These are phyloP conservation scores for Apiotrichum gracile DNA, from an alignment of 1,284 basidiomycete species.

Conservation along the genomic window DNA sequence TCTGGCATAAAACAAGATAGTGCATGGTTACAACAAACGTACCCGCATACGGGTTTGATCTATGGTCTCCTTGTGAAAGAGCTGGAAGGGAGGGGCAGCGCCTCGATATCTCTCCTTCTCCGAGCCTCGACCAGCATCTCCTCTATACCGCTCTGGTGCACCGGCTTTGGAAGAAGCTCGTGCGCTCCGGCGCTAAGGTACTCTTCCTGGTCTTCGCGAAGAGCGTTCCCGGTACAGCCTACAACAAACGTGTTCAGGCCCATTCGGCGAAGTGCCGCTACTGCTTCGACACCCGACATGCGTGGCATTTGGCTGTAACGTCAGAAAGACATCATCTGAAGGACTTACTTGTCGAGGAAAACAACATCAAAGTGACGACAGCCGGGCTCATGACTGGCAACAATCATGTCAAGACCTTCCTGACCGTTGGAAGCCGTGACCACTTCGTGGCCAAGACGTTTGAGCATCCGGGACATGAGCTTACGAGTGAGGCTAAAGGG, in stretches of 20 bases:
- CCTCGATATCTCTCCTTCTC: neutral
- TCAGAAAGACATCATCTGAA: neutral
- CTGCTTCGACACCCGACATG: slow-evolving; percentile 67
- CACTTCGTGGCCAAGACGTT: slow-evolving; percentile 69
- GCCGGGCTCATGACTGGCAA: slow-evolving; percentile 21
- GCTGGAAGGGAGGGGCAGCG: too few relatives aligned
- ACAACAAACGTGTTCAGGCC: slow-evolving; percentile 67
- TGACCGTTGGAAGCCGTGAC: slow-evolving; percentile 78
- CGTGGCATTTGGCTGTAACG: slow-evolving; percentile 54
- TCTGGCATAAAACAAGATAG: too few relatives aligned
- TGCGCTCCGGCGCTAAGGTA: slow-evolving; percentile 72
- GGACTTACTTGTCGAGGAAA: slow-evolving; percentile 68
- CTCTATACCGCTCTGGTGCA: slow-evolving; percentile 36
- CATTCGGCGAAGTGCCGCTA: slow-evolving; percentile 62
- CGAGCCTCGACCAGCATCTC: slow-evolving; percentile 35
- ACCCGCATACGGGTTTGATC: too few relatives aligned
- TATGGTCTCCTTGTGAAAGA: too few relatives aligned
- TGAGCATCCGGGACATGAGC: slow-evolving; percentile 73
- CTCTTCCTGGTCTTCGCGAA: slow-evolving; percentile 61
- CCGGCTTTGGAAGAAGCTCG: slow-evolving; percentile 37
- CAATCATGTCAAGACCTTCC: slow-evolving; percentile 67
- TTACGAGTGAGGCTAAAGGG: slow-evolving; percentile 60
- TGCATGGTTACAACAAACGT: too few relatives aligned
- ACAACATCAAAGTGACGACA: slow-evolving; percentile 57
- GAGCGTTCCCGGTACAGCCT: slow-evolving; percentile 60